Evolutionary conservation across 2,329 filamentous ascomycete genomes (phyloP), one percentile per base, ranked within the genome.

Genomic region (Drechslerella dactyloides): DNA sequence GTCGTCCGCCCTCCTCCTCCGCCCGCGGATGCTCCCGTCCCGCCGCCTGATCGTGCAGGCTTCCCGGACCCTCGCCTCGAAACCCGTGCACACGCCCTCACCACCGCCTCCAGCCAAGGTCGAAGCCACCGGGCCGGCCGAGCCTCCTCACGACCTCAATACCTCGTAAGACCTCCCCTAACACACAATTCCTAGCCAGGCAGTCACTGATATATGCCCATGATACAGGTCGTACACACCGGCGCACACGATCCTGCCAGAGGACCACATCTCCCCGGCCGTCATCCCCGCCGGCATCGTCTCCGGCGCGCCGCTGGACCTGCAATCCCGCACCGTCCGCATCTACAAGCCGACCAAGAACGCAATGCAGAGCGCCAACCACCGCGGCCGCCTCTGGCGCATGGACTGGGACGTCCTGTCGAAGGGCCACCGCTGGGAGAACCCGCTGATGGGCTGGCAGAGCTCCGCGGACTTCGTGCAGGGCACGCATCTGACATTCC

Each of bases 381-480:
- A 91, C 90, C 88, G 90, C 79, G 83, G 86, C 63, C 87, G 90
- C 79, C 86, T 89, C 78, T 99, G 94, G 94, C 89, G 93, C 56
- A 96, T 99, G 92, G 94, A 99, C 80, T 99, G 94, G 94, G 94
- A 99, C 80, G 87, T 96, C 54, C 84, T 97, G 33, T 82, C 85
- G 77, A 97, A 96, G 83, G 94, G 94, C 24, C 73, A 76, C 81
- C 87, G 94, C 77, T 99, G 94, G 96, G 94, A 99, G 84, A 99
- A 99, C 82, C 91, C 90, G 52, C 82, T 99, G 80, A 99, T 99
- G 87, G 94, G 94, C 73, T 99, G 96, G 96, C 93, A 97, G 80
- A 97, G 93, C 23, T 96, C 92, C 17, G 93, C 85, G 63, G 94
- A 99, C 81, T 87, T 87, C 79, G 94, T 99, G 91, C 93, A 99